phyloP scores from a whole-genome alignment of 208 protist genomes.

The Trypanosoma boissoni region DNA sequence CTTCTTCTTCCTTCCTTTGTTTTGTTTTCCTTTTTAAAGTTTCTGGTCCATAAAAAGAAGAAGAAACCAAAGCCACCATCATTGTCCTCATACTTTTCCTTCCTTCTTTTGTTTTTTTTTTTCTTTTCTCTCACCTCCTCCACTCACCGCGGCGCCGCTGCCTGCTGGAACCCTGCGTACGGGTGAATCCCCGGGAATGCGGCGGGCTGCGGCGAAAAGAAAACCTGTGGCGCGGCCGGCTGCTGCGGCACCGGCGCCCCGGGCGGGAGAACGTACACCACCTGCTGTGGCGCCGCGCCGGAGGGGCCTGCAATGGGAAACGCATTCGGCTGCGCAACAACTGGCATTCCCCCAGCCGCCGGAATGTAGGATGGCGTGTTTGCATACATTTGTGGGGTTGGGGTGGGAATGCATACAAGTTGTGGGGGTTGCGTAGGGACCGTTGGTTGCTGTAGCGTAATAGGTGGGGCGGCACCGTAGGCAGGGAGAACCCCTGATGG shows the following conservation, averaged over 20 bases:
- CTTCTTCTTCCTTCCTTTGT: too few species aligned
- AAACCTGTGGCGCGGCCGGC: conserved; percentile 8
- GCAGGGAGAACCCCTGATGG: conserved; percentile 14
- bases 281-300: conserved; percentile 11
- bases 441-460: background rate
- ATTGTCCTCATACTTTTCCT: too few species aligned
- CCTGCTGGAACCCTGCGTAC: conserved; percentile 7
- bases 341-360: background rate
- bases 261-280: conserved; percentile 24
- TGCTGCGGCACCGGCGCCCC: background rate
- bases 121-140: background rate
- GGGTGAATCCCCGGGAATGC: background rate
- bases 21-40: too few species aligned
- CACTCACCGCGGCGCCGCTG: background rate
- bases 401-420: too few species aligned
- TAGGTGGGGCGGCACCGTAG: background rate
- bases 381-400: background rate
- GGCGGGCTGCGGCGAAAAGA: conserved; percentile 1
- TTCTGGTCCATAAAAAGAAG: too few species aligned
- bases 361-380: background rate
- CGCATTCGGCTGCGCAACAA: conserved; percentile 3
- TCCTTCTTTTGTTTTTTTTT: background rate
- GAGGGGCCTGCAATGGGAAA: background rate
- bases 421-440: conserved; percentile 5
- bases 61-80: too few species aligned